A percentile compares a stretch with the other conserved stretches of the same genome.
phyloP scores from a whole-genome alignment of 2,329 filamentous ascomycete genomes.

The Diplodia scrobiculata region DNA sequence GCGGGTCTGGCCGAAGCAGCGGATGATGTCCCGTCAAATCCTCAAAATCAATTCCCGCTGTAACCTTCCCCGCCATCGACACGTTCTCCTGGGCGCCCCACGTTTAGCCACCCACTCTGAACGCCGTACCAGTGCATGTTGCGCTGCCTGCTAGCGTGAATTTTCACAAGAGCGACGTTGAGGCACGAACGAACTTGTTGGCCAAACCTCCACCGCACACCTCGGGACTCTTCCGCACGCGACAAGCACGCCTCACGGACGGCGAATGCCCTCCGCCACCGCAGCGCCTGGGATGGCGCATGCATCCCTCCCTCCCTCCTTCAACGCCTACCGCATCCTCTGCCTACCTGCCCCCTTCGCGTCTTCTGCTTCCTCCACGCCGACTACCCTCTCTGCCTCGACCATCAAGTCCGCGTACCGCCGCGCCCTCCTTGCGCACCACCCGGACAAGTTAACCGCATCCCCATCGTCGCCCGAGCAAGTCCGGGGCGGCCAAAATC shows the following conservation, averaged over 20 bases:
- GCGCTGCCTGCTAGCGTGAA: background rate
- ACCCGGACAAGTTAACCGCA: slow-evolving; percentile 56
- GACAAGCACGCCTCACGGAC: background rate
- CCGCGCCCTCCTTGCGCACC: slow-evolving; percentile 58
- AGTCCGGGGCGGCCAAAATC: too few relatives aligned
- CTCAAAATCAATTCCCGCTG: slow-evolving; percentile 5
- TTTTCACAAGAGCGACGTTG: too few relatives aligned
- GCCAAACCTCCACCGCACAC: too few relatives aligned
- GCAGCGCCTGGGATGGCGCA: background rate
- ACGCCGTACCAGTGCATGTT: background rate
- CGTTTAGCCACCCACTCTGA: too few relatives aligned
- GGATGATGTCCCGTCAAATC: background rate
- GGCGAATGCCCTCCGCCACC: slow-evolving; percentile 8
- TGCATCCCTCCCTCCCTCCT: slow-evolving; percentile 11
- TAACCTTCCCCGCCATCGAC: background rate
- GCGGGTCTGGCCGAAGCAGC: background rate
- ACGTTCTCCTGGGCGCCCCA: background rate
- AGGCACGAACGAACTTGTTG: too few relatives aligned
- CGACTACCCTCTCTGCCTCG: slow-evolving; percentile 12
- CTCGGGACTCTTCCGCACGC: background rate
- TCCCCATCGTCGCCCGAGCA: background rate
- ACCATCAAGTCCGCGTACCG: slow-evolving; percentile 53
- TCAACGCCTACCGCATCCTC: slow-evolving; percentile 29
- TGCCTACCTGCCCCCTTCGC: slow-evolving; percentile 15
- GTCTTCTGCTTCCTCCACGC: background rate